These are phyloP conservation scores for Avena eriantha DNA, from an alignment of 176 grass and related monocot species.

Conservation along the genomic window DNA sequence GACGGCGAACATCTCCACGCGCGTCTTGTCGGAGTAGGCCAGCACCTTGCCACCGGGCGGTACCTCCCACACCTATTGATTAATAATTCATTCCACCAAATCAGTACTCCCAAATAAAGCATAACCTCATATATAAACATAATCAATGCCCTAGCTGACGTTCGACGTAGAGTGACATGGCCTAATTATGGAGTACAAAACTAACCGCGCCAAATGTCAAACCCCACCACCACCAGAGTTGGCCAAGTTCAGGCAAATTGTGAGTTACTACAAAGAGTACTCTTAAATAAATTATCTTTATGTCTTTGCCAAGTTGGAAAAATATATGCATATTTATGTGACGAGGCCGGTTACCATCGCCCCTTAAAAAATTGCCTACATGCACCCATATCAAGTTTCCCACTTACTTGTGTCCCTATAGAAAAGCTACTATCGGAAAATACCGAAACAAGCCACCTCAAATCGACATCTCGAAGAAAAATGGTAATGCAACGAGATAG, in stretches of 20 bases:
- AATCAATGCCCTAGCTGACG: neutral
- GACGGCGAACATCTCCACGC: conserved; percentile 64
- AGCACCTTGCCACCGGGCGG: conserved; percentile 60
- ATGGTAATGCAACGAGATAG: neutral
- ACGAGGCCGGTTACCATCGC: neutral
- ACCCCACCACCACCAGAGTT: neutral
- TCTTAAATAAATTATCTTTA: neutral
- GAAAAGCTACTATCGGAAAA: neutral
- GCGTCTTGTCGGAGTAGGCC: conserved; percentile 67
- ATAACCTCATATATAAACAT: neutral
- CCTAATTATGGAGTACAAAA: neutral
- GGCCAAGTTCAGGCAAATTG: neutral
- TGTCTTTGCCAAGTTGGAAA: neutral
- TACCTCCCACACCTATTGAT: conserved; percentile 57
- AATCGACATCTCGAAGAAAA: neutral
- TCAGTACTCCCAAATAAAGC: neutral
- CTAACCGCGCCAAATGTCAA: neutral
- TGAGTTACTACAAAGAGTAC: neutral
- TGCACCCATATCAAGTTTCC: neutral
- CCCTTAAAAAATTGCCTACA: neutral
- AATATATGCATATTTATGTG: neutral
- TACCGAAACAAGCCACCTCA: neutral
- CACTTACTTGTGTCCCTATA: neutral
- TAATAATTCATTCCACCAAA: neutral
- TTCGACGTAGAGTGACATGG: neutral